phyloP scores from a whole-genome alignment of 148 eudicot species.

The Cornus controversa region DNA sequence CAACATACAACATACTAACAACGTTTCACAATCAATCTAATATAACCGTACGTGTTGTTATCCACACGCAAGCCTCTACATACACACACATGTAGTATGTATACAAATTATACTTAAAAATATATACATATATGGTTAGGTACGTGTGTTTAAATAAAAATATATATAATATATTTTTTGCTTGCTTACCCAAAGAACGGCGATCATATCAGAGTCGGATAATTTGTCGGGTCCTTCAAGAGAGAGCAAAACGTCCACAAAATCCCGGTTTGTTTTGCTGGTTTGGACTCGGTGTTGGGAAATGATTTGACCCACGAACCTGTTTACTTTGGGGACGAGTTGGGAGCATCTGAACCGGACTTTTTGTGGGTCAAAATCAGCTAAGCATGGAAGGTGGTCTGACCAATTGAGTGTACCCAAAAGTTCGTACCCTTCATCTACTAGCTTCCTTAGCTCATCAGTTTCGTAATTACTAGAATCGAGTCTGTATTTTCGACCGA shows the following conservation, averaged over 20 bases:
- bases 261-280: constrained; percentile 37
- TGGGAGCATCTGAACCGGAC: constrained; percentile 58
- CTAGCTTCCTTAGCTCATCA: constrained; percentile 48
- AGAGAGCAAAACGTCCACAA: constrained; percentile 68
- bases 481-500: constrained; percentile 35
- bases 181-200: constrained; percentile 71
- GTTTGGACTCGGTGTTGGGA: constrained; percentile 43
- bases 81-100: too few species aligned
- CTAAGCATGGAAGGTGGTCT: constrained; percentile 66
- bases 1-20: neutral
- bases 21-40: neutral
- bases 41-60: neutral
- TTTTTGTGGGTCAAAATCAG: constrained; percentile 58
- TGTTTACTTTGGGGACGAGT: constrained; percentile 69
- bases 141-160: neutral
- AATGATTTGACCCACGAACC: constrained; percentile 52
- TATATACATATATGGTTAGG: neutral
- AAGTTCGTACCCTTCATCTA: constrained; percentile 74
- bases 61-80: too few species aligned
- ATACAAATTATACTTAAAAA: too few species aligned
- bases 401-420: constrained; percentile 65
- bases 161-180: too few species aligned
- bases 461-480: constrained; percentile 24
- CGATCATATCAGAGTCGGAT: constrained; percentile 67
- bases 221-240: constrained; percentile 48